Base-by-base conservation (phyloP, 768 basidiomycete genomes). In the Boletus subcaerulescens region DNA sequence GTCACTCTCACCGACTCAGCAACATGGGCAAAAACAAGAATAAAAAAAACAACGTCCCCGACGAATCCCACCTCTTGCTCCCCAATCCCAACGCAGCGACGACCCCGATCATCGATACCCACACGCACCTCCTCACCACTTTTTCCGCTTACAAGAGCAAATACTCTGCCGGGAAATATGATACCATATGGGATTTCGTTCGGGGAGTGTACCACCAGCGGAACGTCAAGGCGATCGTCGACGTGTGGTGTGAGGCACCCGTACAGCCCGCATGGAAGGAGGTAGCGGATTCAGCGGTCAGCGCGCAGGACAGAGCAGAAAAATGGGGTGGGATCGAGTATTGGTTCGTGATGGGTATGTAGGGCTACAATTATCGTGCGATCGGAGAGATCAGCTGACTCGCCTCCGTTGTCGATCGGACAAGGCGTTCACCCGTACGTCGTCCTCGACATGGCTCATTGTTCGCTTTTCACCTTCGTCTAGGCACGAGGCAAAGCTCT, bases 191-290 rank as follows among this genome's bases (percentile, higher is more conserved):
- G 65, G 87, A 87, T 38, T 89, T 93, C 59, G 80, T 87, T 6
- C 77, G 78, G 3, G 84, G 74, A 15, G 65, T 89, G 63, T 90
- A 87, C 62, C 68, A 64, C 2, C 80, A 72, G 11, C 78, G 79
- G 29, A 78, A 78, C 36, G 82, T 92, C 4, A 73, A 81, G 49
- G 79, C 84, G 6, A 77, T 93, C 50, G 83, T 94, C 7, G 92
- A 94, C 60, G 92, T 94, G 3, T 94, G 89, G 87, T 94, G 92
- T 60, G 92, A 93, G 63, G 87, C 87, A 0, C 87, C 91, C 0
- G 82, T 90, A 14, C 74, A 73, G 56, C 72, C 58, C 33, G 56
- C 50, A 1, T 92, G 89, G 89, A 80, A 74, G 60, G 86, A 86
- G 56, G 74, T 89, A 42, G 91, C 91, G 1, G 86, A 91, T 68